Base-by-base conservation (phyloP, 2,329 filamentous ascomycete species). In the Amauroascus verrucosus region DNA sequence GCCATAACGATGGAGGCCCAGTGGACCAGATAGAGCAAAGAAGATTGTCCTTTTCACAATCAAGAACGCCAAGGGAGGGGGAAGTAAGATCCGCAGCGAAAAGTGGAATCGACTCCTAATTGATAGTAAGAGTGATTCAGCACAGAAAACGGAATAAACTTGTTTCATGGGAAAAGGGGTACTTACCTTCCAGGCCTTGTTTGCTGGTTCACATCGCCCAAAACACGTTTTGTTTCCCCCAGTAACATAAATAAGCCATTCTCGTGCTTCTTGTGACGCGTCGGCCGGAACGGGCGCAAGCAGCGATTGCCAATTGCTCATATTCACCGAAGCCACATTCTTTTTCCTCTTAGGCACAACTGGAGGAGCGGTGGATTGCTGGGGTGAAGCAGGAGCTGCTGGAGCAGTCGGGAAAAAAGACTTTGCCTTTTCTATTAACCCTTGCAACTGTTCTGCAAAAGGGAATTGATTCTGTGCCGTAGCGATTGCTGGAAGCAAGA, bases 401-500 rank as follows among this genome's bases (percentile, higher is more conserved):
- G 65, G 63, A 35, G 74, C 73, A 48, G 76, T 75, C n/a, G 77
- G 74, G 59, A 82, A 69, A 57, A 74, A 76, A 48, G 72, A 70
- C 59, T 78, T 79, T 54, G 78, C 78, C 69, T 73, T 72, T 58
- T 73, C 66, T 61, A 76, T 69, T 72, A 73, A 75, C 46, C 67
- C 71, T 61, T 71, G 67, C 30, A 74, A 66, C 55, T 69, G 70
- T 37, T 74, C 71, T 40, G 59, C 63, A 51, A 76, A 70, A 32
- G 80, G 79, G 38, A 78, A 66, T 65, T 83, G 80, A 61, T 80
- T 73, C 65, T 82, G 75, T 47, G 78, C 78, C 57, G 75, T 73
- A 56, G 78, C 75, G 43, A 94, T 75, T 81, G 84, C 48, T 88
- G 89, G 61, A 82, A 85, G 70, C 78, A 95, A 72, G 85, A 97